Percentiles rank a stretch among this genome's conserved stretches.
These are phyloP conservation scores for Zymoseptoria ardabiliae DNA, from an alignment of 2,329 filamentous ascomycete species.

Conservation along the genomic window DNA sequence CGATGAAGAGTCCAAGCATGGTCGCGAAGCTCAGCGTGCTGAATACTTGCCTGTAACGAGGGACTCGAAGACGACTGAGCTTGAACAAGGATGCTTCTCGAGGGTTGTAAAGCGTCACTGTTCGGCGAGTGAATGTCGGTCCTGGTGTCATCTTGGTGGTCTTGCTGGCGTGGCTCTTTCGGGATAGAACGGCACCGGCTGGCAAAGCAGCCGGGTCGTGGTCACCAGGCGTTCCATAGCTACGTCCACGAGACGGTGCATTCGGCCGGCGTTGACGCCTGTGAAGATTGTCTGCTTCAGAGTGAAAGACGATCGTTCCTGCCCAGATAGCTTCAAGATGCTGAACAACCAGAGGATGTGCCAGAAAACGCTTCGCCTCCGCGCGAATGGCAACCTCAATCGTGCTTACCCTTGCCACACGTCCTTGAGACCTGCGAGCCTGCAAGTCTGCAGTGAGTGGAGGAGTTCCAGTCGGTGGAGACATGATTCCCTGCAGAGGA, in stretches of 20 bases:
- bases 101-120: constrained; percentile 83
- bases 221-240: constrained; percentile 35
- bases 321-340: constrained; percentile 98
- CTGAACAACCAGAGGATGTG: constrained; percentile 84
- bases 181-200: constrained; percentile 24
- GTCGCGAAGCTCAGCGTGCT: constrained; percentile 82
- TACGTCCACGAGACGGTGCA: constrained; percentile 6
- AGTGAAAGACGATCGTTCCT: constrained; percentile 90
- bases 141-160: constrained; percentile 20
- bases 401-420: constrained; percentile 73
- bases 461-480: constrained; percentile 33
- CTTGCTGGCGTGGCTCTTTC: constrained; percentile 21
- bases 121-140: constrained; percentile 50
- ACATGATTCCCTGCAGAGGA: constrained; percentile 72
- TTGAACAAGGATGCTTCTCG: constrained; percentile 86
- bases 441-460: constrained; percentile 14
- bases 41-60: constrained; percentile 82
- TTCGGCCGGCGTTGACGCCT: constrained; percentile 42
- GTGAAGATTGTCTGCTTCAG: constrained; percentile 76
- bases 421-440: constrained; percentile 43
- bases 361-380: constrained; percentile 84
- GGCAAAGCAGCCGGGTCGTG: constrained; percentile 23
- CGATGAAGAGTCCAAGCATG: constrained; percentile 75
- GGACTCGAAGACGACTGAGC: constrained; percentile 80
- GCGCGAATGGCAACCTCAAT: constrained; percentile 89